These are phyloP conservation scores for Fusarium tanahbumbuense DNA, from an alignment of 2,329 filamentous ascomycete species.

Conservation along the genomic window DNA sequence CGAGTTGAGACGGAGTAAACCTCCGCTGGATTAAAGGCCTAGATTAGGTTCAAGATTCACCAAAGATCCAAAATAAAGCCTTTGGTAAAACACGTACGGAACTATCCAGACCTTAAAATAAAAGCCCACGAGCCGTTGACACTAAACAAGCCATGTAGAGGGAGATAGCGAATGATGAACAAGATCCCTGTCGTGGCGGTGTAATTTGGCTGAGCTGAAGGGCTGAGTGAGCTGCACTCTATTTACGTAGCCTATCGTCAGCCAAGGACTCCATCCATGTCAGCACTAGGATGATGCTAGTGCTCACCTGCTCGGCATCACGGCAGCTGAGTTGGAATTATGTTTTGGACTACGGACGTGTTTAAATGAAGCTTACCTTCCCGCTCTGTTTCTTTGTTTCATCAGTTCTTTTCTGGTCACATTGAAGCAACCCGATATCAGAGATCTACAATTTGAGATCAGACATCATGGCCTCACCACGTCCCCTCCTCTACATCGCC, in stretches of 20 bases:
- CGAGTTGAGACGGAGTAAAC: not conserved
- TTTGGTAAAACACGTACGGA: not conserved
- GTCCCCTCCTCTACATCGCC: conserved; percentile 35
- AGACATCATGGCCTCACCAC: conserved; percentile 5
- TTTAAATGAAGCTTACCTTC: not conserved
- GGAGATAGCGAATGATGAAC: not conserved
- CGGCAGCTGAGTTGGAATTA: conserved; percentile 2
- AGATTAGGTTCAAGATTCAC: not conserved
- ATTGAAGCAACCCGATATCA: not conserved
- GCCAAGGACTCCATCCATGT: conserved; percentile 10
- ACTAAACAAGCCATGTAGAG: not conserved
- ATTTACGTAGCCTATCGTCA: conserved; percentile 7
- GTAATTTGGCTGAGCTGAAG: not conserved
- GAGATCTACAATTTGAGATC: not conserved
- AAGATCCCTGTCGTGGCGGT: conserved; percentile 12
- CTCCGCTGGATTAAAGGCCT: not conserved
- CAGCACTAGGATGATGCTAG: conserved; percentile 15
- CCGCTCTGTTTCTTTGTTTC: not conserved
- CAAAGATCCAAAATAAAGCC: not conserved
- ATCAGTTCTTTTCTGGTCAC: not conserved
- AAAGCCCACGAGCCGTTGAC: not conserved
- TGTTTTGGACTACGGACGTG: not conserved
- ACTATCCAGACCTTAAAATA: conserved; percentile 3
- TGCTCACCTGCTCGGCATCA: not conserved
- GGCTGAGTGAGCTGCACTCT: not conserved